Conservation (phyloP, 345 rosid species). For the Salix caprea region DNA sequence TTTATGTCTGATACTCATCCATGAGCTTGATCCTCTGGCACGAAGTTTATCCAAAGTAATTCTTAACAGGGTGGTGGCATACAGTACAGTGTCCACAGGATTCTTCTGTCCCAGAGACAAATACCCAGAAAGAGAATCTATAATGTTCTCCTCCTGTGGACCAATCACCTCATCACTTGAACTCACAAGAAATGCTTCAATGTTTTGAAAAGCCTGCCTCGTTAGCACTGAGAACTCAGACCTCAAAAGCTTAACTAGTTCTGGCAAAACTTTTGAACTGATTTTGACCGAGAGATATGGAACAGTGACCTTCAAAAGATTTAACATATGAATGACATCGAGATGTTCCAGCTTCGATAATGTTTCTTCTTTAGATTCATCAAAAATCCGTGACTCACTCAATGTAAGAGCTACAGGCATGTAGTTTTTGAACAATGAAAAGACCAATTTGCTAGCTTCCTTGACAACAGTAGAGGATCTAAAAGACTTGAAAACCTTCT, state of each 20-base stretch:
- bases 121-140: conserved; percentile 53
- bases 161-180: conserved; percentile 36
- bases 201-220: conserved; percentile 47
- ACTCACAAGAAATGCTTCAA: conserved; percentile 51
- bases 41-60: conserved; percentile 46
- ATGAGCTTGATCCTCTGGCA: conserved; percentile 35
- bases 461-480: conserved; percentile 37
- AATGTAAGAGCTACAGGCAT: conserved; percentile 33
- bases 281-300: conserved; percentile 52
- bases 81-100: conserved; percentile 57
- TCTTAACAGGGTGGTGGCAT: conserved; percentile 51
- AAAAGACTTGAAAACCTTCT: conserved; percentile 51
- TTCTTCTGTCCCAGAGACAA: conserved; percentile 45
- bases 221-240: conserved; percentile 56
- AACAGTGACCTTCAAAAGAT: conserved; percentile 53
- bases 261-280: conserved; percentile 40
- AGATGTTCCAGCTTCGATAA: conserved; percentile 40
- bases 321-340: conserved; percentile 71
- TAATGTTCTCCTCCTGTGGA: conserved; percentile 42
- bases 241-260: conserved; percentile 46
- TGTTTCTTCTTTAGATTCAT: conserved; percentile 42
- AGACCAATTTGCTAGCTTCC: conserved; percentile 61
- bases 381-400: conserved; percentile 27
- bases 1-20: conserved; percentile 44
- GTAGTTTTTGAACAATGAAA: conserved; percentile 41